A percentile compares a stretch with the other conserved stretches of the same genome.
Evolutionary conservation across 2,329 filamentous ascomycete species (phyloP).

Genomic region (Alternaria arbusti): DNA sequence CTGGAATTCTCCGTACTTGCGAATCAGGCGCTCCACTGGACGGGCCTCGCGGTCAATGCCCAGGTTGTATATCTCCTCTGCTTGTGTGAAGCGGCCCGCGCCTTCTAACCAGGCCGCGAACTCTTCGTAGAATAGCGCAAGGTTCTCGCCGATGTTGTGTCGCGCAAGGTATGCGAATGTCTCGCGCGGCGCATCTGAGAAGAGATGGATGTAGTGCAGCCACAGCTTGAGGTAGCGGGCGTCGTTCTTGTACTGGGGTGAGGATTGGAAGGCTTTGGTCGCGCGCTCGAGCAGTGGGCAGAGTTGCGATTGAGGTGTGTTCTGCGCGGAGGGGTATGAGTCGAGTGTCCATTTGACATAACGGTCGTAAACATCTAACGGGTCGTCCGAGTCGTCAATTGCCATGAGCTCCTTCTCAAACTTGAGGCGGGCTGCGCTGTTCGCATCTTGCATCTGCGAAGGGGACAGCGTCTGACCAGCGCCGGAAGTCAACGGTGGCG

Average conservation of each 20-base stretch:
- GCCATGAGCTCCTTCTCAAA: conserved; percentile 83
- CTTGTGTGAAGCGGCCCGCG: conserved; percentile 83
- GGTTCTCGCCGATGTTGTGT: conserved; percentile 81
- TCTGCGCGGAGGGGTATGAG: conserved; percentile 91
- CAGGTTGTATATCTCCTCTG: conserved; percentile 90
- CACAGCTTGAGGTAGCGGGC: conserved; percentile 91
- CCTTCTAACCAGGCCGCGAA: conserved; percentile 92
- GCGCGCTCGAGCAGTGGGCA: conserved; percentile 88
- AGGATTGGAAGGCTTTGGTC: conserved; percentile 86
- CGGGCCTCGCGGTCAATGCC: conserved; percentile 89
- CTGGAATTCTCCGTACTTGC: conserved; percentile 94
- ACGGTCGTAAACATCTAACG: conserved; percentile 91
- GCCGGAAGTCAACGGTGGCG: conserved; percentile 61
- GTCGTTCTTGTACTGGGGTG: conserved; percentile 90
- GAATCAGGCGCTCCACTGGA: conserved; percentile 77
- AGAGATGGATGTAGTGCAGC: conserved; percentile 92
- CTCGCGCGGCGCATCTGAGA: conserved; percentile 91
- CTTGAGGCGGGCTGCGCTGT: conserved; percentile 79
- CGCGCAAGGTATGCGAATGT: conserved; percentile 90
- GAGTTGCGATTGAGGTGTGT: conserved; percentile 88
- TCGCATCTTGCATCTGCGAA: conserved; percentile 74
- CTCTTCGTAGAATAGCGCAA: conserved; percentile 96
- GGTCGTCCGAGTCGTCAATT: conserved; percentile 89
- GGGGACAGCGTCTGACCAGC: conserved; percentile 59
- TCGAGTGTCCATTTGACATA: conserved; percentile 98